Evolutionary conservation across 768 basidiomycete species (phyloP).

Genomic region (Podaxis sp.): DNA sequence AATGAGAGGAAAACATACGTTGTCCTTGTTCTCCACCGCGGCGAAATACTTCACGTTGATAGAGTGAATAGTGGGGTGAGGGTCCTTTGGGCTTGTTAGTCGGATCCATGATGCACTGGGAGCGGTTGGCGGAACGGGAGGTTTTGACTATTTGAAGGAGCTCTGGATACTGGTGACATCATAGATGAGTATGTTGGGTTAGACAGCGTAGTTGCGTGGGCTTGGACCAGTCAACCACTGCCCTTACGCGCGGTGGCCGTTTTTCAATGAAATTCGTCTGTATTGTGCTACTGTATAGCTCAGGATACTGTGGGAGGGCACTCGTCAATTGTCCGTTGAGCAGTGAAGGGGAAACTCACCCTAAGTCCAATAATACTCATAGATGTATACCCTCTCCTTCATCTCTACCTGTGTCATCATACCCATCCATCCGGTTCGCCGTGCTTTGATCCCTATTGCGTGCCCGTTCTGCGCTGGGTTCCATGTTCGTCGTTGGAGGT

Average conservation of each 20-base stretch:
- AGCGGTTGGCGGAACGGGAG: neutral
- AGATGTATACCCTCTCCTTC: constrained; percentile 8
- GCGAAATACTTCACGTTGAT: constrained; percentile 49
- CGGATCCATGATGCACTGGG: constrained; percentile 37
- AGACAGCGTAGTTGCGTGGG: neutral
- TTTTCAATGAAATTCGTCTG: neutral
- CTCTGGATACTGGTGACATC: constrained; percentile 2
- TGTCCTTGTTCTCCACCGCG: constrained; percentile 29
- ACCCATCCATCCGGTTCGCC: neutral
- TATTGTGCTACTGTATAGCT: neutral
- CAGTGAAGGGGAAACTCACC: neutral
- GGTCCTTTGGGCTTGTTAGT: constrained; percentile 44
- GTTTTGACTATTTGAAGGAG: constrained; percentile 2
- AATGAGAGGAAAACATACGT: constrained; percentile 23
- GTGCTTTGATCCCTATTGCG: neutral
- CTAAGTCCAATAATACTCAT: neutral
- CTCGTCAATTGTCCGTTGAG: neutral
- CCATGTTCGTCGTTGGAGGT: neutral
- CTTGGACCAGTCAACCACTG: neutral
- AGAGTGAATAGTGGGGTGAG: constrained; percentile 48
- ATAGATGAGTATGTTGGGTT: neutral
- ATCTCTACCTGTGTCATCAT: neutral
- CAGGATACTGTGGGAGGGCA: too few relatives aligned
- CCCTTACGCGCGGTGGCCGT: neutral
- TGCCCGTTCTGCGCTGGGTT: neutral